Evolutionary conservation across 441 rosid species (phyloP), one percentile per base, ranked within the genome.

Genomic region (Erodium texanum): DNA sequence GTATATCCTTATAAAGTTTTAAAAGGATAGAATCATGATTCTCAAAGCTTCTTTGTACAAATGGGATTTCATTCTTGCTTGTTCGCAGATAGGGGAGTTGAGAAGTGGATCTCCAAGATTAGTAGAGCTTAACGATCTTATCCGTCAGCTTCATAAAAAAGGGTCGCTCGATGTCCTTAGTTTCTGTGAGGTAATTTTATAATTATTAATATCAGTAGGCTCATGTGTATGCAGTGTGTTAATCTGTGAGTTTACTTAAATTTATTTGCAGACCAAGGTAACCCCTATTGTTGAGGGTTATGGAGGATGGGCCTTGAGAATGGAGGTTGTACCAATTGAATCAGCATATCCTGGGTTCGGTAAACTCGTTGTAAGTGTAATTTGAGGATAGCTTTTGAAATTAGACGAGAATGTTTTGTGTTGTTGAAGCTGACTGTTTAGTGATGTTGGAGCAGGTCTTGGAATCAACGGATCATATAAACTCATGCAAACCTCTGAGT

Each of bases 321-420:
- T 87, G 95, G 99, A 94, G 77, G 81, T 94, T 32, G 99, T 92
- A 56, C 87, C 99, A 20, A 87, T 89, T 11, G 99, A 94, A 78
- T 94, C 99, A 41, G 97, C 98, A 14, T 94, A 89, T 75, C 98
- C 99, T 75, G 97, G 99, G 78, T 94, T 85, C 78, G 99, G 99
- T 73, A 92, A 94, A 73, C 85, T 91, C 67, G 86, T 94, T 71
- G 97, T 94, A 82, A 85, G 99, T 85, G n/a, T n/a, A n/a, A n/a
- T n/a, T n/a, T n/a, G n/a, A n/a, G n/a, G n/a, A n/a, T n/a, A n/a
- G n/a, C n/a, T n/a, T n/a, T n/a, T n/a, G n/a, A n/a, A n/a, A n/a
- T n/a, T n/a, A n/a, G n/a, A n/a, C n/a, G n/a, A n/a, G n/a, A 27
- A 27, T 27, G 29, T 27, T 27, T 27, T 27, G 29, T 27, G 29